phyloP scores from a whole-genome alignment of 1,284 basidiomycete genomes.

The Coniophora puteana region DNA sequence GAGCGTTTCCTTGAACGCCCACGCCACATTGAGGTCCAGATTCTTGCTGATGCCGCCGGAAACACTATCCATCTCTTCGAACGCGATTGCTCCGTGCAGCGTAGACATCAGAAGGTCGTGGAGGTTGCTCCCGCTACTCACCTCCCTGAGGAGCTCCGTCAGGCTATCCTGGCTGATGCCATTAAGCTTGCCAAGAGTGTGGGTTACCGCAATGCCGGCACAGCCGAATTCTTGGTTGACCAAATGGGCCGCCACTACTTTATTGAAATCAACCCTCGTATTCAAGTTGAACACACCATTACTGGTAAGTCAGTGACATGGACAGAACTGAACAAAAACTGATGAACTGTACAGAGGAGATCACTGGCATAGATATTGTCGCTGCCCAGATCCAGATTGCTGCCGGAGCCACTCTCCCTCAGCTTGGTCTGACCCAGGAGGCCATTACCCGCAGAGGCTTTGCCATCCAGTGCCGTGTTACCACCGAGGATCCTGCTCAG shows the following conservation, averaged over 20 bases:
- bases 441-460: constrained; percentile 95
- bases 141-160: constrained; percentile 86
- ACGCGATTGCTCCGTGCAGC: constrained; percentile 97
- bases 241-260: constrained; percentile 96
- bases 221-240: constrained; percentile 96
- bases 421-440: constrained; percentile 96
- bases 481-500: constrained; percentile 93
- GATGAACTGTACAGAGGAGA: constrained; percentile 71
- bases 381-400: constrained; percentile 99
- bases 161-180: constrained; percentile 87
- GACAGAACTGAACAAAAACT: constrained; percentile 6
- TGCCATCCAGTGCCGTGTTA: constrained; percentile 98
- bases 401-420: constrained; percentile 91
- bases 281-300: constrained; percentile 98
- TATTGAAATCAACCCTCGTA: constrained; percentile 98
- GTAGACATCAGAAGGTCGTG: constrained; percentile 98
- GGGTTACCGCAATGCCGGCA: constrained; percentile 94
- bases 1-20: constrained; percentile 97
- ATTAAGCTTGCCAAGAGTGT: constrained; percentile 93
- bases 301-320: constrained; percentile 56
- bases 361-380: constrained; percentile 98
- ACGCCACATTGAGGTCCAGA: constrained; percentile 96
- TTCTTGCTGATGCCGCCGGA: constrained; percentile 87
- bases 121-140: constrained; percentile 98
- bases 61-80: constrained; percentile 98